A percentile compares a stretch with the other conserved stretches of the same genome.
Conservation (phyloP, 768 basidiomycete genomes). For the Tricholoma saponaceum region DNA sequence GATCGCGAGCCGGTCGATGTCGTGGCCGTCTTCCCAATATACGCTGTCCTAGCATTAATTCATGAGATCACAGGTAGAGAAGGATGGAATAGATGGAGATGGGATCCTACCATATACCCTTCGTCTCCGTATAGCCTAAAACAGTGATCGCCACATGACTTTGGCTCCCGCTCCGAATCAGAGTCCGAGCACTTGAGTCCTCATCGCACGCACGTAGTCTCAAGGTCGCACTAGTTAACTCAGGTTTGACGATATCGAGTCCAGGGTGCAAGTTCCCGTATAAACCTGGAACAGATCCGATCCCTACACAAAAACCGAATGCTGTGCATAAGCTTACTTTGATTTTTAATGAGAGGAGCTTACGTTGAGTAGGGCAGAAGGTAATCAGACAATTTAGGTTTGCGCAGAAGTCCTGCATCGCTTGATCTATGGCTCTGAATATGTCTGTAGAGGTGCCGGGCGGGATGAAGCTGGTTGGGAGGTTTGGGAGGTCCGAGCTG, state of each 20-base stretch:
- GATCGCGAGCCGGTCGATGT: constrained; percentile 24
- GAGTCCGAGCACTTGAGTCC: background rate
- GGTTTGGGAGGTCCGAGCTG: constrained; percentile 1
- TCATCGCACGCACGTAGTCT: background rate
- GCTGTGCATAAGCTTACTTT: too few relatives aligned
- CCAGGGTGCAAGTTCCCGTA: constrained; percentile 9
- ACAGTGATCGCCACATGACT: constrained; percentile 17
- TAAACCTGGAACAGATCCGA: background rate
- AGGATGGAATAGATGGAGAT: background rate
- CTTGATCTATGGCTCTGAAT: constrained; percentile 25
- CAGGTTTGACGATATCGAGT: constrained; percentile 10
- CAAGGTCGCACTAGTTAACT: constrained; percentile 9
- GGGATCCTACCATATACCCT: constrained; percentile 4
- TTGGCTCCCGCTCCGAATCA: background rate
- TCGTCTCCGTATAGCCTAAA: constrained; percentile 11
- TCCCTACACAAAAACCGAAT: background rate
- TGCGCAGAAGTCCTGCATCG: constrained; percentile 36
- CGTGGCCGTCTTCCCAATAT: constrained; percentile 23
- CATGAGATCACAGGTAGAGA: background rate
- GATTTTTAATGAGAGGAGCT: background rate
- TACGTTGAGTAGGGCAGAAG: constrained; percentile 36
- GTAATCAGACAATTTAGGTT: constrained; percentile 40
- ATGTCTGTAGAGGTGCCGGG: constrained; percentile 19
- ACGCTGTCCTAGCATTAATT: constrained; percentile 11
- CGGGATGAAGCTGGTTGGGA: constrained; percentile 14